A percentile compares a stretch with the other conserved stretches of the same genome.
Conservation (phyloP, 805 yeast genomes). For the Zygoascus biomembranicola region DNA sequence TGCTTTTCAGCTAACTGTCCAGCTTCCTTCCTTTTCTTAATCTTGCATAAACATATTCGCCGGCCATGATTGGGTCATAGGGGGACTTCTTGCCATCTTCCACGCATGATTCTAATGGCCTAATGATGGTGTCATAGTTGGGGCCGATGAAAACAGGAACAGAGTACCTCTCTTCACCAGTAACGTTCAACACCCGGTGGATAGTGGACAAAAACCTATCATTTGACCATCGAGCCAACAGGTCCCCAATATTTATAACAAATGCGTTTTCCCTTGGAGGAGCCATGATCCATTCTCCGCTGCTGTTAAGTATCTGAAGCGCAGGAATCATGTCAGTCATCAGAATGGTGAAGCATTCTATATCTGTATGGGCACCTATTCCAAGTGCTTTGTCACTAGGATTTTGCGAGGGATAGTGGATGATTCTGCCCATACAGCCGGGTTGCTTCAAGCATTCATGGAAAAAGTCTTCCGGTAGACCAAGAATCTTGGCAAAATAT, state of each 20-base stretch:
- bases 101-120: not conserved
- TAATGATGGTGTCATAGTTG: constrained; percentile 6
- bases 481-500: constrained; percentile 5
- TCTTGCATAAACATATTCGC: constrained; percentile 30
- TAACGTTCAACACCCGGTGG: constrained; percentile 34
- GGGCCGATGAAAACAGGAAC: constrained; percentile 22
- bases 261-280: constrained; percentile 30
- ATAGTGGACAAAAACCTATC: constrained; percentile 32
- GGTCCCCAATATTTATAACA: constrained; percentile 35
- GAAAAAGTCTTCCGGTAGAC: constrained; percentile 5
- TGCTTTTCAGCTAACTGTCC: not conserved
- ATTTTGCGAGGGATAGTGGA: constrained; percentile 31
- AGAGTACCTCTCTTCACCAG: constrained; percentile 26
- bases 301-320: constrained; percentile 30
- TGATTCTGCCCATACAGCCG: constrained; percentile 20
- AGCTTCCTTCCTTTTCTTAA: not conserved
- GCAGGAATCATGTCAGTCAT: constrained; percentile 33
- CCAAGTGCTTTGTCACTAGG: constrained; percentile 25
- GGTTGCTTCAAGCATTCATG: constrained; percentile 3
- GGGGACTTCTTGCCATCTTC: not conserved
- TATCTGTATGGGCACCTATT: constrained; percentile 36
- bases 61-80: not conserved
- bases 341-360: constrained; percentile 31
- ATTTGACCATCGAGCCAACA: constrained; percentile 33
- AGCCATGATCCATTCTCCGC: constrained; percentile 28